These are phyloP conservation scores for Linnemannia elongata DNA, from an alignment of 192 early-diverging fungal genomes.

Conservation along the genomic window DNA sequence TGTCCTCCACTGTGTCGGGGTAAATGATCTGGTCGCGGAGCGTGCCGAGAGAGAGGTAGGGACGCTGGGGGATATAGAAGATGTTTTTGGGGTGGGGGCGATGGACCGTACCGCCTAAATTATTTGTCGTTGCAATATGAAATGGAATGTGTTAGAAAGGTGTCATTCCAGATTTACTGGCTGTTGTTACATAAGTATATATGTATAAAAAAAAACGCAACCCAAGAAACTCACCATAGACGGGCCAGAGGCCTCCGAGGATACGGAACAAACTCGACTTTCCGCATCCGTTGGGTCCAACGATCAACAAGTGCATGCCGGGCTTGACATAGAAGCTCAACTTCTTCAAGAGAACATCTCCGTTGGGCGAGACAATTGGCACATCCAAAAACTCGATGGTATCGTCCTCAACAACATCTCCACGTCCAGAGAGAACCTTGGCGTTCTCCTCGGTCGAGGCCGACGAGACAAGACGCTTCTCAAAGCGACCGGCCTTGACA, in stretches of 20 bases:
- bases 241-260: constrained; percentile 95
- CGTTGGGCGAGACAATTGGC: constrained; percentile 95
- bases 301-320: constrained; percentile 92
- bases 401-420: constrained; percentile 76
- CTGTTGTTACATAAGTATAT: constrained; percentile 1
- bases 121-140: not conserved
- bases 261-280: constrained; percentile 97
- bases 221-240: constrained; percentile 76
- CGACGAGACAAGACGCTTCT: constrained; percentile 77
- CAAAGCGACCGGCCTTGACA: constrained; percentile 83
- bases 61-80: constrained; percentile 98
- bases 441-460: constrained; percentile 68
- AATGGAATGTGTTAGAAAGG: not conserved
- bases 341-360: constrained; percentile 90
- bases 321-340: constrained; percentile 91
- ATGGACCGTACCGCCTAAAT: constrained; percentile 74
- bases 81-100: constrained; percentile 87
- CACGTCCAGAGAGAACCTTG: constrained; percentile 72
- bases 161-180: not conserved
- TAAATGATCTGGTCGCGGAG: constrained; percentile 98
- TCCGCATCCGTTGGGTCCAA: constrained; percentile 96
- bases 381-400: constrained; percentile 92
- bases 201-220: not conserved
- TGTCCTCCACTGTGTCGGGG: constrained; percentile 88
- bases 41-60: constrained; percentile 95